Evolutionary conservation across 345 rosid genomes (phyloP), one percentile per base, ranked within the genome.

Genomic region (Heritiera fomes): DNA sequence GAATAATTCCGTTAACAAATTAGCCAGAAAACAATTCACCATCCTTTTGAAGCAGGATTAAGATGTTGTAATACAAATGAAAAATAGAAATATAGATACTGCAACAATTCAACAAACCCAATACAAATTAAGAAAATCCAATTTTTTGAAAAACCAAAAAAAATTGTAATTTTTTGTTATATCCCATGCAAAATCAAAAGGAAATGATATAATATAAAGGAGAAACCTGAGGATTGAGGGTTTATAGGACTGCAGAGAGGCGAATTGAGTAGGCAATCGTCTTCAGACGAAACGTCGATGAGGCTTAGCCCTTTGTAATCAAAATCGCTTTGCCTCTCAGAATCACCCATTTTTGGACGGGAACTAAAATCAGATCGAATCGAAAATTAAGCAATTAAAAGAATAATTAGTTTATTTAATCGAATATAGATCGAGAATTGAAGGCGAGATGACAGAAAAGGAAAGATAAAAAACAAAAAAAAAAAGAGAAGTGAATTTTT

Each of bases 281-380:
- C 97, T 82, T 94, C 99, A 58, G 83, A 87, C 63, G 93, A 86
- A 79, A 95, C 87, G 75, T 96, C 98, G 67, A 96, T 89, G 75
- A 95, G 91, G 80, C 91, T 90, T 46, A 91, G 87, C 78, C 87
- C 86, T 75, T 73, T 82, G 65, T 84, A 81, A 49, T 81, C 80
- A 30, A 87, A 81, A 73, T 73, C 85, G 68, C 68, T 69, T 76
- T 64, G 81, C 71, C 82, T 83, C 69, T 80, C 84, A 15, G 87
- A 43, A 58, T 88, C 93, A 62, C 75, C 92, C 98, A 93, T 94
- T 56, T 58, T 6, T 43, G 30, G 58, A 55, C 52, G 43, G 4
- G 4, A 5, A 41, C 43, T 41, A 41, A 41, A 3, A 41, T 32
- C 43, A 20, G 43, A 73, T 49, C 47, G 72, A 75, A 61, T 7